These are phyloP conservation scores for Zymoseptoria brevis DNA, from an alignment of 2,329 filamentous ascomycete genomes.

Conservation along the genomic window DNA sequence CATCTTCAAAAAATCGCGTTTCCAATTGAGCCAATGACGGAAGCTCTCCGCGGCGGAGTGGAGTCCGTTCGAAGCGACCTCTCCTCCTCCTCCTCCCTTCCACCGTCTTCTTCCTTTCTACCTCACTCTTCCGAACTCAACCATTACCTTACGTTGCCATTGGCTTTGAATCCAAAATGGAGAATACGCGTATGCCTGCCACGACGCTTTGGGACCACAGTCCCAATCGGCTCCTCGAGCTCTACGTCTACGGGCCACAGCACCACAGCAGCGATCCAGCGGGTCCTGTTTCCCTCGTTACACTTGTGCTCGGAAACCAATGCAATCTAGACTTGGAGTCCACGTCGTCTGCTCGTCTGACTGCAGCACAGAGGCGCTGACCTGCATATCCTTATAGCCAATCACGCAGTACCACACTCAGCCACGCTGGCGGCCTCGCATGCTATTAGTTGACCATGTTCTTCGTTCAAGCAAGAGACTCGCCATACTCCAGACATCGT, in stretches of 20 bases:
- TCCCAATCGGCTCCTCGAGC: not conserved
- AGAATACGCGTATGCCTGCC: no score
- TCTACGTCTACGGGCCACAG: no score
- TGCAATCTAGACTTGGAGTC: not conserved
- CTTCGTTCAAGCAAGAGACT: no score
- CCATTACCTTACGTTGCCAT: not conserved
- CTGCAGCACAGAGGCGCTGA: not conserved
- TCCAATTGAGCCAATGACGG: not conserved
- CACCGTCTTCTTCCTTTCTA: no score
- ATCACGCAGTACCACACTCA: not conserved
- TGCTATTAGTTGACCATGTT: no score
- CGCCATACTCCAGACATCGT: no score
- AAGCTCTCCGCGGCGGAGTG: no score
- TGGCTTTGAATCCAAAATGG: not conserved
- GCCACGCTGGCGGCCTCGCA: not conserved
- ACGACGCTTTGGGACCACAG: not conserved
- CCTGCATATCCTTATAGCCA: not conserved
- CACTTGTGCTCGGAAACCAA: not conserved
- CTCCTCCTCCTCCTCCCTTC: no score
- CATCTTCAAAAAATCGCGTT: not conserved
- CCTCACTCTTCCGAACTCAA: not conserved
- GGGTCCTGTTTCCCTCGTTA: not conserved
- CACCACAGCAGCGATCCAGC: not conserved
- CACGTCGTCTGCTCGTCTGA: not conserved
- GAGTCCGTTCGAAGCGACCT: no score